Base-by-base conservation (phyloP, 169 alveolate species). In the Cryptosporidium felis region DNA sequence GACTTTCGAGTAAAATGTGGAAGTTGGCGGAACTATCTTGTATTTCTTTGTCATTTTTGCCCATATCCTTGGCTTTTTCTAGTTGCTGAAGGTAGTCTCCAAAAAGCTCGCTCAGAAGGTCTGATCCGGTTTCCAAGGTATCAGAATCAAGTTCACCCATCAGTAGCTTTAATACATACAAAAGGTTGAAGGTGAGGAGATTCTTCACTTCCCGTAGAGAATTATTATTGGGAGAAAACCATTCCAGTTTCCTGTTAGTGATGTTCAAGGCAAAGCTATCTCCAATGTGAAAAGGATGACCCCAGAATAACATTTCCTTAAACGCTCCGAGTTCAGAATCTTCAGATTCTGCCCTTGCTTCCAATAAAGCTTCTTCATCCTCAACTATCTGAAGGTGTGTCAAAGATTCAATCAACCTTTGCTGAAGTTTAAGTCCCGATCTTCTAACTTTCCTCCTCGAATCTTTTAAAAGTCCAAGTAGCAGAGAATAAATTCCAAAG, bases 321-420 rank as follows among this genome's bases (percentile, higher is more conserved):
- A 36, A 10, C 28, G 12, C 5, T 74, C 56, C 5, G 46, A 30
- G 34, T 21, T 61, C 5, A n/a, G n/a, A n/a, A n/a, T n/a, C 14
- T 5, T 30, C 3, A 61, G 34, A 18, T 16, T 32, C 8, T 8
- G 41, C 46, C 6, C 1, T 5, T 8, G 63, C 45, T 30, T n/a
- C 26, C 10, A 56, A 30, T n/a, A 0, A 5, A n/a, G 63, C n/a
- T 30, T 21, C 18, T 0, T 1, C n/a, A 8, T 3, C 8, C 14
- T 74, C 85, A 12, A 74, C 18, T 9, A 74, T 56, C 41, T 74
- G 85, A 9, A 74, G 32, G 36, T 53, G 67, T 3, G 38, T 10
- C n/a, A 74, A 41, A 3, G 85, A 74, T 28, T 74, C 85, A 21
- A 74, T 36, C 36, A 74, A 45, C 38, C 85, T 74, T 38, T 74